phyloP scores from a whole-genome alignment of 1,284 basidiomycete species.

The Lignosus rhinocerotis region DNA sequence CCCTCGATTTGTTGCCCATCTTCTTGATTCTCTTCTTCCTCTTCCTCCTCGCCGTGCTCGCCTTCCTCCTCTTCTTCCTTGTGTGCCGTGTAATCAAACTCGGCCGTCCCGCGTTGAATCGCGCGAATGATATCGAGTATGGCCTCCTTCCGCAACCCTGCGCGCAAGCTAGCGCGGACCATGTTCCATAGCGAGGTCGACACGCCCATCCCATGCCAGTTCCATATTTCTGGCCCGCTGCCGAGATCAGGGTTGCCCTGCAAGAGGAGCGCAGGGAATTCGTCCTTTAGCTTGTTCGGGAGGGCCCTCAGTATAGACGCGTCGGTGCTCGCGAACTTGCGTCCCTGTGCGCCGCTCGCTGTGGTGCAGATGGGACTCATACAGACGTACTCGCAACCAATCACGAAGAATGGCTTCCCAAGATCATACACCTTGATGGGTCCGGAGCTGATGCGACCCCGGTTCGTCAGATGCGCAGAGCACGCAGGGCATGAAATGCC shows the following conservation, averaged over 20 bases:
- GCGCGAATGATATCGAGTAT: slow-evolving; percentile 56
- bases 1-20: slow-evolving; percentile 32
- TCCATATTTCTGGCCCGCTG: slow-evolving; percentile 60
- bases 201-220: slow-evolving; percentile 70
- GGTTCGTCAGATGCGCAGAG: slow-evolving; percentile 53
- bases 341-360: slow-evolving; percentile 46
- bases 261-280: slow-evolving; percentile 66
- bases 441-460: slow-evolving; percentile 66
- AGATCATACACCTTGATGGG: slow-evolving; percentile 76
- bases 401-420: slow-evolving; percentile 74
- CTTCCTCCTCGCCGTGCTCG: slow-evolving; percentile 38
- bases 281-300: slow-evolving; percentile 63
- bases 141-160: slow-evolving; percentile 57
- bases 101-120: slow-evolving; percentile 54
- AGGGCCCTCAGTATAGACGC: slow-evolving; percentile 65
- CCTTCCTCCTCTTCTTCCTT: slow-evolving; percentile 33
- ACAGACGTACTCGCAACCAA: slow-evolving; percentile 76
- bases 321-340: slow-evolving; percentile 69
- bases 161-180: slow-evolving; percentile 53
- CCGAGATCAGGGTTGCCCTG: slow-evolving; percentile 52
- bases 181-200: slow-evolving; percentile 69
- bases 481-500: slow-evolving; percentile 71
- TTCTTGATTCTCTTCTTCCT: slow-evolving; percentile 26
- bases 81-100: slow-evolving; percentile 30
- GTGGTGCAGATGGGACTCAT: slow-evolving; percentile 47